Base-by-base conservation (phyloP, 352 stramenopile genomes). In the Pythium sp. region DNA sequence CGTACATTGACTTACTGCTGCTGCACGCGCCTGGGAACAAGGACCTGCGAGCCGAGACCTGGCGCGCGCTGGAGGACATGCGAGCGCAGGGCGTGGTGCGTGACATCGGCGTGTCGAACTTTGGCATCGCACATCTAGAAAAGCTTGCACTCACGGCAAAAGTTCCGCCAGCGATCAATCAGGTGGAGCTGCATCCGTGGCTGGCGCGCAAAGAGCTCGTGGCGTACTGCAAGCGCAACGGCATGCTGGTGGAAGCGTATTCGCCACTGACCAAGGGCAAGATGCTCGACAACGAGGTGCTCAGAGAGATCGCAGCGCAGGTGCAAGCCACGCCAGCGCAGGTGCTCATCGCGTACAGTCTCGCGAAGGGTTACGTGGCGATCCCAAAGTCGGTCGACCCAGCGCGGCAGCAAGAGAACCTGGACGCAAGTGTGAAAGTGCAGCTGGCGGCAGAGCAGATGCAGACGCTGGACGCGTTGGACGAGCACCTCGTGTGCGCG, bases 61-160 rank as follows among this genome's bases (percentile, higher is more conserved):
- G 81, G 78, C 72, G 72, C 5, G 81, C 78, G 47, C 72, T 93
- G 1, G 80, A 89, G 32, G 76, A 90, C 7, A 65, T 81, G 18
- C 78, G 80, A 18, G 28, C 66, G 2, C 61, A 80, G 32, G 91
- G 92, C 0, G 69, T 92, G 15, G 62, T 94, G 49, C 79, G 78
- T 49, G 82, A 94, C 51, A 93, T 96, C 60, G 93, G 92, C 30
- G 90, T 98, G 32, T 96, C 83, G 26, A 98, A 98, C 72, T 97
- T 96, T 76, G 71, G 84, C 3, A 69, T 90, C n/a, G 77, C 73
- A 9, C 92, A 98, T 70, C 77, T 97, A 22, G 67, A 89, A 60
- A 89, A 92, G 59, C 66, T 98, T 0, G 75, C 91, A 58, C 70
- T 82, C 60, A 81, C 80, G 5, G 80, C 69, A 34, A 75, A 69